Conservation (phyloP, 495 filamentous ascomycete species). For the Lasiosphaeria ovina region DNA sequence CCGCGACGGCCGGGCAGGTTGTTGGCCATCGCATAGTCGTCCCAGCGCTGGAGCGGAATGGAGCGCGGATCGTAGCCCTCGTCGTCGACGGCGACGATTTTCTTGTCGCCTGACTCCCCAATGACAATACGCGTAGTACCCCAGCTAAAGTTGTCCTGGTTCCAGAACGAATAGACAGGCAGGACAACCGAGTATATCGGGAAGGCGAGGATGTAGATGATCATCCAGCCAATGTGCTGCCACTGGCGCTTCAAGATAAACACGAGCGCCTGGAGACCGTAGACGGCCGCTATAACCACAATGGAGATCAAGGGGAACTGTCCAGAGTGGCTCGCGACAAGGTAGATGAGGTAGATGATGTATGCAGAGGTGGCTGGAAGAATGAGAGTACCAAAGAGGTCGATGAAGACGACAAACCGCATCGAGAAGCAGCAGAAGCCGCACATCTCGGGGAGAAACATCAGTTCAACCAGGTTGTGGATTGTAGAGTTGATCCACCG, state of each 20-base stretch:
- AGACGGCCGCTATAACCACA: slow-evolving; percentile 83
- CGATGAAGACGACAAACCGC: slow-evolving; percentile 95
- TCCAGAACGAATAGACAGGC: slow-evolving; percentile 98
- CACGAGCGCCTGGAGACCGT: slow-evolving; percentile 92
- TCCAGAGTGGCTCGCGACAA: slow-evolving; percentile 64
- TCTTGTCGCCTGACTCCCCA: slow-evolving; percentile 86
- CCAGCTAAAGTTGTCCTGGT: slow-evolving; percentile 97
- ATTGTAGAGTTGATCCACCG: slow-evolving; percentile 99
- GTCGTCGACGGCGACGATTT: slow-evolving; percentile 82
- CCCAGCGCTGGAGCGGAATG: slow-evolving; percentile 94
- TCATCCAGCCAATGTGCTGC: slow-evolving; percentile 99
- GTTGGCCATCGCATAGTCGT: slow-evolving; percentile 92
- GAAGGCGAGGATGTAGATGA: slow-evolving; percentile 92
- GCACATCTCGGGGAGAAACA: slow-evolving; percentile 85
- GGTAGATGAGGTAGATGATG: slow-evolving; percentile 85
- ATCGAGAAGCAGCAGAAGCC: slow-evolving; percentile 99
- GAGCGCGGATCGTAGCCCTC: slow-evolving; percentile 86
- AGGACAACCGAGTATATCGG: slow-evolving; percentile 91
- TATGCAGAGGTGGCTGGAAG: slow-evolving; percentile 90
- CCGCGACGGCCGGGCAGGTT: slow-evolving; percentile 90
- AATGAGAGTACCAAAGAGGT: slow-evolving; percentile 90
- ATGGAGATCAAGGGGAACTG: slow-evolving; percentile 85
- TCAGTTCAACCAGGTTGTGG: slow-evolving; percentile 89
- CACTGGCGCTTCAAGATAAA: slow-evolving; percentile 96
- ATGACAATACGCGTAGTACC: slow-evolving; percentile 97